Percentiles rank a stretch among this genome's conserved stretches.
Evolutionary conservation across 495 filamentous ascomycete species (phyloP).

Genomic region (Trichoderma asperelloides): DNA sequence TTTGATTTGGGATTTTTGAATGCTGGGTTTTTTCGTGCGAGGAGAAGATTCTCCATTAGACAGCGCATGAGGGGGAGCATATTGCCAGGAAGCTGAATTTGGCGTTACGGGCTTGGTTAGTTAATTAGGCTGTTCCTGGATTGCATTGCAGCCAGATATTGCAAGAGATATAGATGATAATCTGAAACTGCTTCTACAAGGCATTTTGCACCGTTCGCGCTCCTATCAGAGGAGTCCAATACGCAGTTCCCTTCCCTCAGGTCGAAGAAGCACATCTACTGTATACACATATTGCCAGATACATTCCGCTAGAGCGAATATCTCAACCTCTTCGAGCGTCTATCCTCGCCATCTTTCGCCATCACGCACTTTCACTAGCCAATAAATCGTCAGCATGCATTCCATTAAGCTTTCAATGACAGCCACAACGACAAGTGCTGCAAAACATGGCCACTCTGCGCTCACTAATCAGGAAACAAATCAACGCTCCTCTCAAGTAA

Average conservation of each 20-base stretch:
- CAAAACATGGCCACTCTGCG: background rate
- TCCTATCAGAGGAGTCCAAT: too few species aligned
- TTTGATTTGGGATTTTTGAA: background rate
- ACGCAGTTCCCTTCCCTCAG: too few species aligned
- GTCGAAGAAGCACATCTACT: too few species aligned
- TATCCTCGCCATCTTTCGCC: background rate
- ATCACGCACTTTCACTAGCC: background rate
- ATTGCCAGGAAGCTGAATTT: background rate
- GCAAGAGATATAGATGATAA: background rate
- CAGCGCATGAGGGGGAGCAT: background rate
- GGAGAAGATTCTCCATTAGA: background rate
- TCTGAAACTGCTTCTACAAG: too few species aligned
- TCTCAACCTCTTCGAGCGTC: background rate
- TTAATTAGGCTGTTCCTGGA: background rate
- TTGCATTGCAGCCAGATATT: background rate
- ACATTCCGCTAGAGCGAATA: too few species aligned
- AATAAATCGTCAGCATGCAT: background rate
- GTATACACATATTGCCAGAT: too few species aligned
- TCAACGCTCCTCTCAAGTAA: too few species aligned
- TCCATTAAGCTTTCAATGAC: background rate
- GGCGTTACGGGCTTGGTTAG: background rate
- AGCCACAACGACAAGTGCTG: background rate
- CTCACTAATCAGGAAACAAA: background rate
- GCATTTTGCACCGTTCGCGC: too few species aligned
- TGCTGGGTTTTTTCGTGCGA: background rate